Percentiles rank a stretch among this genome's conserved stretches.
These are phyloP conservation scores for Bonia amplexicaulis DNA, from an alignment of 176 grass and related monocot genomes.

Conservation along the genomic window DNA sequence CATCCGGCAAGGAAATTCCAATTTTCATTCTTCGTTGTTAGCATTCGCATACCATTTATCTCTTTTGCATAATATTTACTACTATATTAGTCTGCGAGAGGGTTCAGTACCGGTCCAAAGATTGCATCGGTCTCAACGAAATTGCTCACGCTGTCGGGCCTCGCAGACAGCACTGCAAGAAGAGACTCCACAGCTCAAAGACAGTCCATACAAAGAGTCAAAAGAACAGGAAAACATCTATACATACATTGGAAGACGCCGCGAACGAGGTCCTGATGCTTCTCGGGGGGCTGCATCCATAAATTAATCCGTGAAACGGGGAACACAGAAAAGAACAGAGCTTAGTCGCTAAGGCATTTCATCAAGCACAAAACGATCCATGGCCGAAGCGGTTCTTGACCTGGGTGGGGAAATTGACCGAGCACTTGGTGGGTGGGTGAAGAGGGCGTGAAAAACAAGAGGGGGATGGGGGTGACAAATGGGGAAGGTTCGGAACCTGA, in stretches of 20 bases:
- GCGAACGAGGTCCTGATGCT: constrained; percentile 76
- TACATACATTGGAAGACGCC: constrained; percentile 65
- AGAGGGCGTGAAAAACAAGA: neutral
- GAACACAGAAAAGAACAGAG: neutral
- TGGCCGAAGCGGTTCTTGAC: neutral
- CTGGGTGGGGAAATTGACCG: constrained; percentile 13
- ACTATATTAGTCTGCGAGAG: neutral
- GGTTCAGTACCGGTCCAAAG: constrained; percentile 66
- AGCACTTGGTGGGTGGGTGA: neutral
- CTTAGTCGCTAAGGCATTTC: neutral
- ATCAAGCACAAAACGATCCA: neutral
- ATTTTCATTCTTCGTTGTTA: neutral
- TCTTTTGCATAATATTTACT: constrained; percentile 18
- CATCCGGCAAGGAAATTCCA: neutral
- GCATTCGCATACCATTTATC: neutral
- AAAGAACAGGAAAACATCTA: neutral
- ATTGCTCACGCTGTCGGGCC: constrained; percentile 72
- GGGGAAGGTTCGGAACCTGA: constrained; percentile 37
- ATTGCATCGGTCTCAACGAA: constrained; percentile 62
- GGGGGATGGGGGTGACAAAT: neutral
- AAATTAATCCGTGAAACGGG: neutral
- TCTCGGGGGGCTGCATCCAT: constrained; percentile 68
- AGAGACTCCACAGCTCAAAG: neutral
- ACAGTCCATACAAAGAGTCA: neutral
- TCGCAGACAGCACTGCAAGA: constrained; percentile 67